Percentiles rank a stretch among this genome's conserved stretches.
These are phyloP conservation scores for Acanthamoeba culbertsoni DNA, from an alignment of 208 protist genomes.

Conservation along the genomic window DNA sequence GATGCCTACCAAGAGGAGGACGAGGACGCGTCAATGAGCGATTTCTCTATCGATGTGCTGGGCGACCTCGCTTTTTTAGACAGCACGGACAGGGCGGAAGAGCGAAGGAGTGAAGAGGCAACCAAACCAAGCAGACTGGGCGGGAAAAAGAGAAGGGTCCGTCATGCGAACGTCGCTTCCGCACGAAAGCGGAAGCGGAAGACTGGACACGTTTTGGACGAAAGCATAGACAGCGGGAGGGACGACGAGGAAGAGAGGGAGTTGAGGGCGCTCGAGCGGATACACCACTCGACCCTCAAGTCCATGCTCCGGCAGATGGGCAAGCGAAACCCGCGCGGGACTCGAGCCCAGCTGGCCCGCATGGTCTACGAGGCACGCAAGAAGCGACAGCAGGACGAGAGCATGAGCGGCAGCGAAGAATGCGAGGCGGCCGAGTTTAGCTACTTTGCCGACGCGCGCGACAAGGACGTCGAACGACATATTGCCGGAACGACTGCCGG, in stretches of 20 bases:
- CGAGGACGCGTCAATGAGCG: too few species aligned
- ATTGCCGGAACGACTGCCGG: too few species aligned
- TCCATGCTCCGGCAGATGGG: neutral
- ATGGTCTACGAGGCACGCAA: neutral
- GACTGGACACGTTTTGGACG: neutral
- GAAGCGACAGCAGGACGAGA: neutral
- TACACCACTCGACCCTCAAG: neutral
- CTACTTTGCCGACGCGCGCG: too few species aligned
- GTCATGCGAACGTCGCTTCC: neutral
- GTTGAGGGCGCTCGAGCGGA: neutral
- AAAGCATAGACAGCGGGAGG: neutral
- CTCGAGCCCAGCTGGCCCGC: neutral
- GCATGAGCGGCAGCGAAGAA: neutral
- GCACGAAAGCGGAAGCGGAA: neutral
- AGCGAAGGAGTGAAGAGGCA: too few species aligned
- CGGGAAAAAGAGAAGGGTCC: too few species aligned
- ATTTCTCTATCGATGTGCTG: too few species aligned
- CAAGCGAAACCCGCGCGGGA: neutral
- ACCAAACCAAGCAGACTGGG: too few species aligned
- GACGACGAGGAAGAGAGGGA: neutral
- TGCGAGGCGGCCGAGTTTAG: too few species aligned
- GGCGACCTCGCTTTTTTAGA: too few species aligned
- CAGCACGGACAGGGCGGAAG: too few species aligned
- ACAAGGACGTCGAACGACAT: too few species aligned
- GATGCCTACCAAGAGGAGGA: too few species aligned